Evolutionary conservation across 148 eudicot genomes (phyloP), one percentile per base, ranked within the genome.

Genomic region (Chenopodium berlandieri): DNA sequence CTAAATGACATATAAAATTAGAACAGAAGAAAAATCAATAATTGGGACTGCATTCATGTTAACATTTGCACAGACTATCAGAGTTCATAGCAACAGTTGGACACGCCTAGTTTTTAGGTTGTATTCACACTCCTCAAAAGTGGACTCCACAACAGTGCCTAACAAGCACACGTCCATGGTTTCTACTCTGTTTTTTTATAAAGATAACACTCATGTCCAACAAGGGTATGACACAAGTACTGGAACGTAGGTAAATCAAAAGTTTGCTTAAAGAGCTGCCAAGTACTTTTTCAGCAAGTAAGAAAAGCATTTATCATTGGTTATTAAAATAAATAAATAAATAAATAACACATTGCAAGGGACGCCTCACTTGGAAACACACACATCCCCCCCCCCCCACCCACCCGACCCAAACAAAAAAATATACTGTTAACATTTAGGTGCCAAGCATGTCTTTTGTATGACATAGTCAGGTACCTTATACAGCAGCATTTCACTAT

Each of bases 401-500:
- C 13, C 52, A 48, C 10, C 52, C 44, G 8, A 4, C 7, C 44
- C 44, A 23, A 65, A 65, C 11, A 65, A 30, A 66, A 27, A 27
- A 13, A 34, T 11, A 4, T 34, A 66, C 6, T 12, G 31, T 66
- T 1, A 8, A 67, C 20, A 12, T 65, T 67, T 8, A 67, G 71
- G 31, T 25, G 71, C 71, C 37, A 67, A 12, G 32, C 23, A 67
- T 67, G 32, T 67, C 19, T 12, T 67, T 67, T 10, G 6, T 25
- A 67, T 67, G 71, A 34, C 30, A 2, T 30, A 9, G 19, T 67
- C 70, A 70, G 12, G 31, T 86, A 94, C 98, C 94, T 97, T 97
- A 90, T 94, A 94, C 79, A 97, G 81, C n/a, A 97, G 89, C 99
- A 97, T 97, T 88, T 97, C 99, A 78, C 94, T 93, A 86, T 97